Percentiles rank a stretch among this genome's conserved stretches.
phyloP scores from a whole-genome alignment of 2,329 filamentous ascomycete species.

The Xylariomycetidae sp. region DNA sequence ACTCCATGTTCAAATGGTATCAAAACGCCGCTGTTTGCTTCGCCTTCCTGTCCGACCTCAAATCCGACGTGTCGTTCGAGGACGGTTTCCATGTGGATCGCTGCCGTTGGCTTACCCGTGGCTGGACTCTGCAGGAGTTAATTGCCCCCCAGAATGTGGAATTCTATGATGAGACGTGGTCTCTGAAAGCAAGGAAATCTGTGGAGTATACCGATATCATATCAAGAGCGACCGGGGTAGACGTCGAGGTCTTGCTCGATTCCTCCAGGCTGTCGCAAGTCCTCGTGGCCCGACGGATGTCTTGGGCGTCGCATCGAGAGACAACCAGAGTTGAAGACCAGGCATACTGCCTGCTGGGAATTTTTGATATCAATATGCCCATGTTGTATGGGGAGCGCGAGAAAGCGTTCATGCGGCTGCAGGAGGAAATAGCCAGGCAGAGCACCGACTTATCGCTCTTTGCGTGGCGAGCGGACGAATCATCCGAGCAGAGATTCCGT shows the following conservation, averaged over 20 bases:
- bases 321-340: conserved; percentile 1
- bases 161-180: not conserved
- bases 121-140: conserved; percentile 2
- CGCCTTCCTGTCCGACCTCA: not conserved
- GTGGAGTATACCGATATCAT: not conserved
- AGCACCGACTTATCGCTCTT: not conserved
- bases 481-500: no score
- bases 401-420: conserved; percentile 1
- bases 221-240: not conserved
- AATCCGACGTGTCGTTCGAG: not conserved
- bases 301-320: not conserved
- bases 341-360: conserved; percentile 3
- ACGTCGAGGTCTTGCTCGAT: no score
- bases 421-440: conserved; percentile 1
- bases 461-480: no score
- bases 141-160: not conserved
- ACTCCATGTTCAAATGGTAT: conserved; percentile 4
- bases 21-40: not conserved
- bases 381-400: conserved; percentile 3
- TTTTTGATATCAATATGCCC: conserved; percentile 3
- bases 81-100: not conserved
- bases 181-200: no score
- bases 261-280: not conserved
- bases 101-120: conserved; percentile 1
- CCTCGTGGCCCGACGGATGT: not conserved